Base-by-base conservation (phyloP, 208 protist species). In the Sergeia podlipaevii region DNA sequence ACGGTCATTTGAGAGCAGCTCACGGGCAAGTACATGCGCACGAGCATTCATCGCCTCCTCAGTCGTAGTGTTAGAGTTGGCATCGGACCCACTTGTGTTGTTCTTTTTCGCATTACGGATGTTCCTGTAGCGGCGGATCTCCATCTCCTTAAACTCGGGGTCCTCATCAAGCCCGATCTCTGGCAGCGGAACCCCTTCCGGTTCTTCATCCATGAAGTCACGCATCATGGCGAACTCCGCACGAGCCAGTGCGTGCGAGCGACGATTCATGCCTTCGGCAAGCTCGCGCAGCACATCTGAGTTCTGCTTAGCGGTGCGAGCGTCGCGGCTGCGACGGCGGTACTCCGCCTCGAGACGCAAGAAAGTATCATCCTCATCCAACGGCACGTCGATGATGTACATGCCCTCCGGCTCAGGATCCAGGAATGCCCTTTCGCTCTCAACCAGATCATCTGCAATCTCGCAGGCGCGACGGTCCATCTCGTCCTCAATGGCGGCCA, bases 371-470 rank as follows among this genome's bases (percentile, higher is more conserved):
- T 94, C 87, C 63, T 68, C 69, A 63, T 92, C 88, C 28, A 95
- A 71, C 8, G 83, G 88, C 18, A 95, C 69, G 23, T 95, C 88
- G 15, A 7, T 50, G 33, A 95, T 50, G 21, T 58, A 60, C 88
- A 95, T 91, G 11, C 88, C 88, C 65, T 90, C 81, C 32, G 88
- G 88, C 69, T 88, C 70, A 29, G 46, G 73, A 30, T 91, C 81
- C 2, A 95, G 74, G 54, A 91, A 92, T 2, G 61, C 76, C 20
- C 78, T 83, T 54, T 91, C 81, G 42, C 74, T 59, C 13, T 74
- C 65, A 23, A 95, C 74, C 15, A 89, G 53, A 56, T 89, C 79
- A 41, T 94, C 77, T 38, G 77, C 81, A 43, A 95, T 89, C 65
- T 92, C 73, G 47, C 63, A 77, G 26, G 71, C 84, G 21, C 80